Conservation (phyloP, 768 basidiomycete genomes). For the Tricholoma sp. region DNA sequence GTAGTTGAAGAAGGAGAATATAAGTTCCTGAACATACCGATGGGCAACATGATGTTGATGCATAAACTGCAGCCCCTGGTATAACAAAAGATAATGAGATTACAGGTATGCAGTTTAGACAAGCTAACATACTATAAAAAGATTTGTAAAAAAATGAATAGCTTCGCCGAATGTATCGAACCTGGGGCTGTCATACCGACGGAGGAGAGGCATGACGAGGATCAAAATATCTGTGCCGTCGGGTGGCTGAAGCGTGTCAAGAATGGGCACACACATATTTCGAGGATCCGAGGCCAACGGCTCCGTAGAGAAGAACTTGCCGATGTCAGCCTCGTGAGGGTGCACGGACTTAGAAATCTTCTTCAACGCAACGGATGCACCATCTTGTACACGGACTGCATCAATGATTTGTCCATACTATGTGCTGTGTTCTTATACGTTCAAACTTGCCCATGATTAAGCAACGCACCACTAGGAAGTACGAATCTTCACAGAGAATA, state of each 20-base stretch:
- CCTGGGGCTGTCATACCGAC: slow-evolving; percentile 4
- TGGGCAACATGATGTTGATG: slow-evolving; percentile 20
- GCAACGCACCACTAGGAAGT: too few relatives aligned
- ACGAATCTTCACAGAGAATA: too few relatives aligned
- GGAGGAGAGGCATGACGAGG: slow-evolving; percentile 26
- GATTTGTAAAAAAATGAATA: slow-evolving; percentile 27
- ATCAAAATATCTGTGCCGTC: slow-evolving; percentile 13
- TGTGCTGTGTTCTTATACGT: not conserved
- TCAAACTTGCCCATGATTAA: too few relatives aligned
- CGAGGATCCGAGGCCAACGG: slow-evolving; percentile 14
- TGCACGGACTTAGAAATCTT: too few relatives aligned
- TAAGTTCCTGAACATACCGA: not conserved
- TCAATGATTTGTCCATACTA: not conserved
- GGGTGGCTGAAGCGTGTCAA: slow-evolving; percentile 16
- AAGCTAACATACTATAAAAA: too few relatives aligned
- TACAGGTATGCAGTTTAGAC: too few relatives aligned
- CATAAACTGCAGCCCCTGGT: too few relatives aligned
- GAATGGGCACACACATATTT: slow-evolving; percentile 33
- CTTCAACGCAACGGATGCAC: slow-evolving; percentile 14
- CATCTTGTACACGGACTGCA: slow-evolving; percentile 18
- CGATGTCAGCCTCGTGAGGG: too few relatives aligned
- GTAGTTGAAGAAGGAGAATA: not conserved
- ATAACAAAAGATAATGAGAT: too few relatives aligned
- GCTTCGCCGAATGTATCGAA: slow-evolving; percentile 13
- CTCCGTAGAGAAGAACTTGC: too few relatives aligned